A percentile compares a stretch with the other conserved stretches of the same genome.
Evolutionary conservation across 139 green algal species (phyloP).

Genomic region (Eudorina sp.): DNA sequence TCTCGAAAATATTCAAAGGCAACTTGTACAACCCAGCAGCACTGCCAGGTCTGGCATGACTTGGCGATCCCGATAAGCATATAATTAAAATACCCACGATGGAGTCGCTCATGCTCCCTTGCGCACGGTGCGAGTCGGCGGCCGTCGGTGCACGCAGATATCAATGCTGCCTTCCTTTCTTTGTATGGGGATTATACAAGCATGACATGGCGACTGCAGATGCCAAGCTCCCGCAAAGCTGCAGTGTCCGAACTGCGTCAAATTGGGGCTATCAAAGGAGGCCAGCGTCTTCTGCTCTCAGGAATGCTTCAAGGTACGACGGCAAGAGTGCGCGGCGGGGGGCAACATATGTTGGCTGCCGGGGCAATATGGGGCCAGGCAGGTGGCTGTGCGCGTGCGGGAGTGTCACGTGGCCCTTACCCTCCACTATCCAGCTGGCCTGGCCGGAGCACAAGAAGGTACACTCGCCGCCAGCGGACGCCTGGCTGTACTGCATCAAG

Average conservation of each 20-base stretch:
- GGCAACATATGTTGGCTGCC: no score
- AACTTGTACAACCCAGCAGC: no score
- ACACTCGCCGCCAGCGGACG: conserved; percentile 73
- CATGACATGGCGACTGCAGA: conserved; percentile 51
- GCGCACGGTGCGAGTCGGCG: conserved; percentile 15
- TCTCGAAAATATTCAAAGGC: no score
- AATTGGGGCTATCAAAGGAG: conserved; percentile 81
- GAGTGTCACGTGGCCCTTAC: no score
- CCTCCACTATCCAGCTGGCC: conserved; percentile 60
- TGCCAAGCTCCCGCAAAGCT: conserved; percentile 87
- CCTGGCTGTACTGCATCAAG: conserved; percentile 85
- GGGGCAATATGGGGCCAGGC: no score
- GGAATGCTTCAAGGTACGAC: conserved; percentile 95
- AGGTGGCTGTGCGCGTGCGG: no score
- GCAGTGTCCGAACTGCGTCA: conserved; percentile 94
- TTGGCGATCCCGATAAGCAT: no score
- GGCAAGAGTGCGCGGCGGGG: no score
- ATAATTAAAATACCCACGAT: background rate
- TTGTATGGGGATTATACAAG: background rate
- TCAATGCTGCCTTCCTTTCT: background rate
- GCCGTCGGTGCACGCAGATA: background rate
- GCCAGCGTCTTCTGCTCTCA: conserved; percentile 91
- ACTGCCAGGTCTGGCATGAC: no score
- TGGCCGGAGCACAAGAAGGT: conserved; percentile 88
- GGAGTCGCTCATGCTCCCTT: conserved; percentile 27